Percentiles rank a stretch among this genome's conserved stretches.
Conservation (phyloP, 305 asterid species). For the Fraxinus sp. region DNA sequence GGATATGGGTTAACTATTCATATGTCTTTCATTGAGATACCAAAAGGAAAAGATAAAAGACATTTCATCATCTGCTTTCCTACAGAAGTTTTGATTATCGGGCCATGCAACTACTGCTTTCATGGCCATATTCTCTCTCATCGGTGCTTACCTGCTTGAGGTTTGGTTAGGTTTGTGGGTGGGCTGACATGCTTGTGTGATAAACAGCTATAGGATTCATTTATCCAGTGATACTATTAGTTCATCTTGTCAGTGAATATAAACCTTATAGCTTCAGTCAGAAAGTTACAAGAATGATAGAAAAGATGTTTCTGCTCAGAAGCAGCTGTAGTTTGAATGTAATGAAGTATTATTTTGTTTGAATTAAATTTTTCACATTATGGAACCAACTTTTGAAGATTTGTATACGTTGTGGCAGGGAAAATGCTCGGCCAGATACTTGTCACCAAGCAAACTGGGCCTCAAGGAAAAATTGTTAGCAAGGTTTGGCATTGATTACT, state of each 20-base stretch:
- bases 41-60: neutral
- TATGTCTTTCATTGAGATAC: slow-evolving; percentile 2
- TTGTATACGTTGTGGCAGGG: slow-evolving; percentile 48
- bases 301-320: neutral
- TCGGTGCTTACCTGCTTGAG: slow-evolving; percentile 1
- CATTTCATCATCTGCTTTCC: neutral
- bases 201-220: slow-evolving; percentile 1
- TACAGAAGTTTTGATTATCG: slow-evolving; percentile 1
- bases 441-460: slow-evolving; percentile 94
- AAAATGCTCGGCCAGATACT: slow-evolving; percentile 95
- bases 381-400: slow-evolving; percentile 5
- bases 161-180: slow-evolving; percentile 1
- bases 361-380: neutral
- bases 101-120: slow-evolving; percentile 7
- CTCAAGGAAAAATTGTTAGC: slow-evolving; percentile 97
- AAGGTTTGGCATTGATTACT: slow-evolving; percentile 52
- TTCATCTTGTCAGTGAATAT: neutral
- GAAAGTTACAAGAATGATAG: neutral
- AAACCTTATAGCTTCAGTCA: neutral
- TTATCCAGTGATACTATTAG: slow-evolving; percentile 7
- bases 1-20: neutral
- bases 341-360: neutral
- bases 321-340: neutral
- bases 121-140: slow-evolving; percentile 5
- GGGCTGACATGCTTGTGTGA: neutral